Evolutionary conservation across 2,329 filamentous ascomycete species (phyloP).

Genomic region (Ophiostoma sp.): DNA sequence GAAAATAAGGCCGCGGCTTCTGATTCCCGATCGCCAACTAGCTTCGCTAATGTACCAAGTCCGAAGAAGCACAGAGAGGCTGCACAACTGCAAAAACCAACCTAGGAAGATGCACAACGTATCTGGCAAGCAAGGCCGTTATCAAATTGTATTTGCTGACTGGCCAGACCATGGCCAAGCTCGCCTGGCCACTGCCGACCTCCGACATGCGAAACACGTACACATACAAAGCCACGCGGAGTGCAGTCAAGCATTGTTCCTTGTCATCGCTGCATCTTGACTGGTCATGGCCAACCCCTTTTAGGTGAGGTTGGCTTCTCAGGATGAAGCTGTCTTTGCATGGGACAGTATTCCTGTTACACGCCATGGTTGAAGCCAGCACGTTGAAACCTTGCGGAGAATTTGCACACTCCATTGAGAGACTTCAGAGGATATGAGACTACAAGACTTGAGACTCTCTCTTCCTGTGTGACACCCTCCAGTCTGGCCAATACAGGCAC

Average conservation of each 20-base stretch:
- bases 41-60: slow-evolving; percentile 4
- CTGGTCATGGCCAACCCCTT: neutral
- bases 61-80: neutral
- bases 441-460: neutral
- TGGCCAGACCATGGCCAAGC: slow-evolving; percentile 8
- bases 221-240: slow-evolving; percentile 6
- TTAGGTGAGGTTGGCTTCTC: neutral
- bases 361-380: slow-evolving; percentile 22
- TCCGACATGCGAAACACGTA: slow-evolving; percentile 29
- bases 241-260: slow-evolving; percentile 21
- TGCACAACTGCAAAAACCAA: neutral
- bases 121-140: slow-evolving; percentile 8
- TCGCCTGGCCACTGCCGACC: slow-evolving; percentile 24
- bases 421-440: slow-evolving; percentile 25
- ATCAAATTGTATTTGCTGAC: neutral
- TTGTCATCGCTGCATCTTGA: neutral
- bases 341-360: slow-evolving; percentile 22
- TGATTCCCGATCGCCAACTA: neutral
- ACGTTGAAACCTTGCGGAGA: slow-evolving; percentile 30
- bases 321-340: neutral
- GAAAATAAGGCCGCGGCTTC: neutral
- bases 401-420: slow-evolving; percentile 28
- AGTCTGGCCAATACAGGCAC: slow-evolving; percentile 20
- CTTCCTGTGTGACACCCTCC: slow-evolving; percentile 23
- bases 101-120: slow-evolving; percentile 3